phyloP scores from a whole-genome alignment of 805 yeast species.

The Saccharomyces eubayanus region DNA sequence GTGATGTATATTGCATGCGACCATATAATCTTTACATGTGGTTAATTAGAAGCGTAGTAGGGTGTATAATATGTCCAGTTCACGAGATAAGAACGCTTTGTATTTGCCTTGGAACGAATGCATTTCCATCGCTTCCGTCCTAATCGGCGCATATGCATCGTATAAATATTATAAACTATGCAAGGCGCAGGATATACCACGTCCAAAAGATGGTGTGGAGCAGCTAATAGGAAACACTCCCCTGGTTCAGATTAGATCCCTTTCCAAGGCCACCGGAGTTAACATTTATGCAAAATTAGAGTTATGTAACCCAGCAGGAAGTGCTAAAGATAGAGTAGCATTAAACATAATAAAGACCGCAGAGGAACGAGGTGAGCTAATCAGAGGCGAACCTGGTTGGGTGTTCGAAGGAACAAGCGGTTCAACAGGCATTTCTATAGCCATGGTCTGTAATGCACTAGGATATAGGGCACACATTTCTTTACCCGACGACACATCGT shows the following conservation, averaged over 20 bases:
- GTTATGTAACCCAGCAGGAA: conserved; percentile 83
- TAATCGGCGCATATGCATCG: background rate
- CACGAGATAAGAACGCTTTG: background rate
- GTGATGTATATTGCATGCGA: too few species aligned
- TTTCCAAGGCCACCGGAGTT: conserved; percentile 68
- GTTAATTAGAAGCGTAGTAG: background rate
- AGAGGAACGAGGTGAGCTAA: conserved; percentile 49
- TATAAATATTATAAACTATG: background rate
- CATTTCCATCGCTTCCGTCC: background rate
- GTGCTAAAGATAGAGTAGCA: conserved; percentile 93
- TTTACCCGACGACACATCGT: conserved; percentile 86
- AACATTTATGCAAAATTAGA: conserved; percentile 83
- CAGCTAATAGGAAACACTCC: conserved; percentile 90
- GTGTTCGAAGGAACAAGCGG: conserved; percentile 96
- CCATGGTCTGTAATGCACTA: conserved; percentile 77
- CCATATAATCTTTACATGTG: too few species aligned
- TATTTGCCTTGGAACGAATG: background rate
- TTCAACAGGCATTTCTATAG: conserved; percentile 91
- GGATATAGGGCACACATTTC: conserved; percentile 93
- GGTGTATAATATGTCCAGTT: background rate
- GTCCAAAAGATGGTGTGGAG: conserved; percentile 45
- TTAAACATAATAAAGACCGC: conserved; percentile 67
- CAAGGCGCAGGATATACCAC: background rate
- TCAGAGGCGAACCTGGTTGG: conserved; percentile 48
- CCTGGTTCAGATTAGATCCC: conserved; percentile 59